Evolutionary conservation across 768 basidiomycete species (phyloP).

Genomic region (Leucosporidium yakuticum): DNA sequence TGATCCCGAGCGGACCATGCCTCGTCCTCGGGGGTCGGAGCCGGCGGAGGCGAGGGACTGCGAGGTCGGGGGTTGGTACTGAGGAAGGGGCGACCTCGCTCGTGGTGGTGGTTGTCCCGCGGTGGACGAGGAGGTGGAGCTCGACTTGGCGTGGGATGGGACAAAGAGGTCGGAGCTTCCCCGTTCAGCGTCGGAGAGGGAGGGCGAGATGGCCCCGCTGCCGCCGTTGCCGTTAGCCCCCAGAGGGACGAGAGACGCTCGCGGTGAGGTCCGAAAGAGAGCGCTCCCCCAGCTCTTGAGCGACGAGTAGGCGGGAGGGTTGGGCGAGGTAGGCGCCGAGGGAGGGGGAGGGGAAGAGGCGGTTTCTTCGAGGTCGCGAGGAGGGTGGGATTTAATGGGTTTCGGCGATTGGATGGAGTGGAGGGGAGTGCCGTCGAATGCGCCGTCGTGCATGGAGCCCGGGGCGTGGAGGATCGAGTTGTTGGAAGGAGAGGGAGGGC

Average conservation of each 20-base stretch:
- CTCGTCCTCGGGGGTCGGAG: neutral
- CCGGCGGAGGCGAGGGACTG: conserved; percentile 1
- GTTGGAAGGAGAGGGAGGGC: conserved; percentile 31
- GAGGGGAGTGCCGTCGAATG: conserved; percentile 29
- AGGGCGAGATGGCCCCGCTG: neutral
- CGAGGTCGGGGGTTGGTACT: too few species aligned
- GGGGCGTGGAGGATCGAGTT: conserved; percentile 34
- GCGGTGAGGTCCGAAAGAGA: conserved; percentile 27
- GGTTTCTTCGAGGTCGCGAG: neutral
- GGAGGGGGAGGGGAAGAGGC: neutral
- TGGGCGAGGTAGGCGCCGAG: conserved; percentile 19
- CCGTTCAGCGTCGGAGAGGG: neutral
- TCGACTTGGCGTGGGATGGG: too few species aligned
- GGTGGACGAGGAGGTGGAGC: too few species aligned
- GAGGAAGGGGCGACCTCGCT: too few species aligned
- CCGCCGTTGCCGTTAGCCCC: neutral
- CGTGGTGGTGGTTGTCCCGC: too few species aligned
- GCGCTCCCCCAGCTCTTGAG: conserved; percentile 29
- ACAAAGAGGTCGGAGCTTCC: too few species aligned
- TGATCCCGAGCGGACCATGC: neutral
- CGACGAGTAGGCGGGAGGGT: conserved; percentile 31
- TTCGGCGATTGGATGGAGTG: conserved; percentile 21
- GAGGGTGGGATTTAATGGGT: conserved; percentile 1
- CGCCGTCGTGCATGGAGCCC: conserved; percentile 30
- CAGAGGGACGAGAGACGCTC: conserved; percentile 1